These are phyloP conservation scores for Zymoseptoria pseudotritici DNA, from an alignment of 2,329 filamentous ascomycete genomes.

Conservation along the genomic window DNA sequence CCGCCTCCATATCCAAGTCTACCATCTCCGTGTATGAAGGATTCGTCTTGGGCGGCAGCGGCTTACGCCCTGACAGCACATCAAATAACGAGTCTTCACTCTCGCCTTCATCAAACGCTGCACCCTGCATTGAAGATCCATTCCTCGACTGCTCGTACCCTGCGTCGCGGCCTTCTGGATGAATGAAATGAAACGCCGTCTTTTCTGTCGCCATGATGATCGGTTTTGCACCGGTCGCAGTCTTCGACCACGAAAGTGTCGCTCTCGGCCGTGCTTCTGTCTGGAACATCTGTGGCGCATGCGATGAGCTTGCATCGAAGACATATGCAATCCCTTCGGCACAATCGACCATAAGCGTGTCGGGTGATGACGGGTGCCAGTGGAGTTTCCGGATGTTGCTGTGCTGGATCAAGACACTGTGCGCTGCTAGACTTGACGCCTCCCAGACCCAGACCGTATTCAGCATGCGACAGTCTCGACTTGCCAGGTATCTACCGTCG, in stretches of 20 bases:
- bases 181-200: slow-evolving; percentile 33
- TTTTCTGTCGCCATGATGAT: slow-evolving; percentile 32
- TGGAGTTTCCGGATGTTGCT: slow-evolving; percentile 35
- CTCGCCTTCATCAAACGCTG: slow-evolving; percentile 27
- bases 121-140: background rate
- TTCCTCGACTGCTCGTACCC: background rate
- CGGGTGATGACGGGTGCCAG: slow-evolving; percentile 37
- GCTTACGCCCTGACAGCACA: slow-evolving; percentile 41
- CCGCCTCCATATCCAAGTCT: slow-evolving; percentile 24
- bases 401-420: slow-evolving; percentile 39
- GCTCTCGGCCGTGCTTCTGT: slow-evolving; percentile 8
- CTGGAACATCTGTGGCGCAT: slow-evolving; percentile 16
- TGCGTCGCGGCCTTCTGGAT: slow-evolving; percentile 31
- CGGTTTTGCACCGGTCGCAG: slow-evolving; percentile 20
- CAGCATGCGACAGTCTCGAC: slow-evolving; percentile 26
- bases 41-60: slow-evolving; percentile 29
- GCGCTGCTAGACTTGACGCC: slow-evolving; percentile 30
- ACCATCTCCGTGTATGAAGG: slow-evolving; percentile 27
- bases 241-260: slow-evolving; percentile 17
- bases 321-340: slow-evolving; percentile 35
- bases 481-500: slow-evolving; percentile 23
- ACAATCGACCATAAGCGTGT: slow-evolving; percentile 37
- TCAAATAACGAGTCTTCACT: slow-evolving; percentile 44
- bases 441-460: slow-evolving; percentile 45
- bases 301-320: slow-evolving; percentile 24